Evolutionary conservation across 1,284 basidiomycete species (phyloP), one percentile per base, ranked within the genome.

Genomic region (Sporisorium sorghi): DNA sequence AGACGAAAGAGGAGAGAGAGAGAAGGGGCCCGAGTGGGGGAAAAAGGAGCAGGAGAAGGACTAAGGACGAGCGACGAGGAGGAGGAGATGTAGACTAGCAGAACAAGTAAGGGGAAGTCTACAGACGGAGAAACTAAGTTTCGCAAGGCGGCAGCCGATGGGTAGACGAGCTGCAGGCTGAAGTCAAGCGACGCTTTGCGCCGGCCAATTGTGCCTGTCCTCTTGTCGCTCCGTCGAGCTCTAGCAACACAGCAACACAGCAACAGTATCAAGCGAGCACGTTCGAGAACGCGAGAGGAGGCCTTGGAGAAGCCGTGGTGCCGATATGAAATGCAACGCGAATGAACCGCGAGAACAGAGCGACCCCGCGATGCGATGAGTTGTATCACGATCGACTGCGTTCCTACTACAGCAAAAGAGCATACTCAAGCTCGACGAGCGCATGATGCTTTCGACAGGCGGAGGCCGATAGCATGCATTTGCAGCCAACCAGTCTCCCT

Each of bases 271-370:
- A 40, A 40, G 37, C 37, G 17, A 19, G 37, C 11, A 5, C 15
- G 5, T n/a, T n/a, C 4, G 15, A 35, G 33, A 35, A 35, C 15
- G 6, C 35, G 8, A 37, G 14, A 2, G 35, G 1, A 17, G 15
- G 35, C n/a, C 2, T 19, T 40, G 14, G 5, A 17, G 35, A 37
- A 37, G 35, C 35, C 17, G 35, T n/a, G 35, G 4, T 37, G 35
- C 35, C 35, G 35, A n/a, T 4, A 37, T 37, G n/a, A 40, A 9
- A 19, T 40, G 37, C 37, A n/a, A 40, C 37, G 19, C n/a, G 37
- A 40, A 19, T 40, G 37, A 19, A 40, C n/a, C n/a, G 37, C 37
- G 37, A 40, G 37, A 40, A n/a, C 37, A 40, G 37, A 40, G 37
- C 37, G 37, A 19, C 35, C 15, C 15, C 15, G 35, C 15, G 9